A percentile compares a stretch with the other conserved stretches of the same genome.
Conservation (phyloP, 352 stramenopile species). For the Phytophthora fragariaefolia region DNA sequence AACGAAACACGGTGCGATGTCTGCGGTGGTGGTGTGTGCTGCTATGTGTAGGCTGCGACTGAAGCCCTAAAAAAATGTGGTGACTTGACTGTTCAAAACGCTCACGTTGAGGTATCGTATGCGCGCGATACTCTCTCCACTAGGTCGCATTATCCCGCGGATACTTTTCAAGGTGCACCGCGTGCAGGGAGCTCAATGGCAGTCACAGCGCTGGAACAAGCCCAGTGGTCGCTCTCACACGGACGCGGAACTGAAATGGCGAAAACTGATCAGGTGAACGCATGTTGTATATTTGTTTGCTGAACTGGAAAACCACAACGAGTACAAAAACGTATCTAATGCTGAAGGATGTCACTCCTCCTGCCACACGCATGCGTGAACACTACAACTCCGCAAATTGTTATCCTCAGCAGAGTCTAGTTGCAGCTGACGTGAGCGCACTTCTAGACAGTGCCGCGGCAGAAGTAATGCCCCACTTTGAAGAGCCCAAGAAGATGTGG, state of each 20-base stretch:
- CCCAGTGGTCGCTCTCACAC: conserved; percentile 83
- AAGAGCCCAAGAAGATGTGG: conserved; percentile 83
- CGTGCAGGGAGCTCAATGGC: conserved; percentile 53
- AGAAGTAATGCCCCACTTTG: conserved; percentile 55
- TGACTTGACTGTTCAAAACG: conserved; percentile 45
- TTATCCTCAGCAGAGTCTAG: conserved; percentile 33
- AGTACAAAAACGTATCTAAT: conserved; percentile 43
- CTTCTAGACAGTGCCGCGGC: conserved; percentile 67
- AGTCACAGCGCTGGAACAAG: conserved; percentile 75
- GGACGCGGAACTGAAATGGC: conserved; percentile 42
- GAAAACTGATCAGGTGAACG: conserved; percentile 53
- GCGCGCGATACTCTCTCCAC: conserved; percentile 52
- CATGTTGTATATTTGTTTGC: conserved; percentile 43
- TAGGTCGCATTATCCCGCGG: conserved; percentile 18
- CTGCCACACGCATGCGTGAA: conserved; percentile 25
- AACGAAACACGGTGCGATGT: not conserved
- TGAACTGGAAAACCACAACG: conserved; percentile 30
- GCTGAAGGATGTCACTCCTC: conserved; percentile 31
- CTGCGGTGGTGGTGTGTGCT: conserved; percentile 1
- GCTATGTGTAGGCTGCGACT: conserved; percentile 34
- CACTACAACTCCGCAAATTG: conserved; percentile 12
- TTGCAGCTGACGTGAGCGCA: conserved; percentile 64
- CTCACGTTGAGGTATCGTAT: conserved; percentile 62
- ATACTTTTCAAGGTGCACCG: conserved; percentile 14
- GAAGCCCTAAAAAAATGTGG: conserved; percentile 41